Evolutionary conservation across 345 rosid species (phyloP).

Genomic region (Salix udensis): DNA sequence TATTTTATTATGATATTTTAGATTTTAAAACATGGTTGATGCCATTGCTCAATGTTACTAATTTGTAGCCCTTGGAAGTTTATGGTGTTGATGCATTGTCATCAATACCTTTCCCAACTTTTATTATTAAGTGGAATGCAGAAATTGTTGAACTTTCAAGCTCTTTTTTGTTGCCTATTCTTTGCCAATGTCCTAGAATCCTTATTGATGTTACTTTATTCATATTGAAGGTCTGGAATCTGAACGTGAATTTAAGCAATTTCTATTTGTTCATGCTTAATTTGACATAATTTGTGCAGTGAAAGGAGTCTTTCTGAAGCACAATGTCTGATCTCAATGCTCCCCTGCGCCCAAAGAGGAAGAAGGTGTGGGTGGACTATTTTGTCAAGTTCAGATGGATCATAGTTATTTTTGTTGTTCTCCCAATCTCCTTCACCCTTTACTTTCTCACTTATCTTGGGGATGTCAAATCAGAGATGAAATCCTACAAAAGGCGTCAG

Average conservation of each 20-base stretch:
- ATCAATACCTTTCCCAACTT: neutral
- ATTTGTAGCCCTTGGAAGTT: neutral
- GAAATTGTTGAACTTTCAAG: neutral
- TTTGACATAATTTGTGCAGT: constrained; percentile 20
- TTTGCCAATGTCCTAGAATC: neutral
- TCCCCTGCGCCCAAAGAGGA: constrained; percentile 86
- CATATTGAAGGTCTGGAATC: neutral
- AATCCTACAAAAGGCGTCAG: constrained; percentile 76
- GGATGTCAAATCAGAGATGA: constrained; percentile 84
- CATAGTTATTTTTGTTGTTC: constrained; percentile 82
- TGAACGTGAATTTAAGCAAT: neutral
- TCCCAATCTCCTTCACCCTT: constrained; percentile 70
- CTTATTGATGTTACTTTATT: neutral
- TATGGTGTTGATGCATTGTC: neutral
- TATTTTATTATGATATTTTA: neutral
- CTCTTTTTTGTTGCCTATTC: too few species aligned
- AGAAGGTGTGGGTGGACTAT: constrained; percentile 80
- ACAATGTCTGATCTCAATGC: constrained; percentile 78
- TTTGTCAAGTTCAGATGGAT: constrained; percentile 89
- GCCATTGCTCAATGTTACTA: neutral
- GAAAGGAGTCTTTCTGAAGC: constrained; percentile 10
- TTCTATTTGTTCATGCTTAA: neutral
- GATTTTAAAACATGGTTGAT: neutral
- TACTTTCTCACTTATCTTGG: constrained; percentile 91
- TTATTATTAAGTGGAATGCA: neutral